Base-by-base conservation (phyloP, 1,284 basidiomycete species). In the Naganishia sp. region DNA sequence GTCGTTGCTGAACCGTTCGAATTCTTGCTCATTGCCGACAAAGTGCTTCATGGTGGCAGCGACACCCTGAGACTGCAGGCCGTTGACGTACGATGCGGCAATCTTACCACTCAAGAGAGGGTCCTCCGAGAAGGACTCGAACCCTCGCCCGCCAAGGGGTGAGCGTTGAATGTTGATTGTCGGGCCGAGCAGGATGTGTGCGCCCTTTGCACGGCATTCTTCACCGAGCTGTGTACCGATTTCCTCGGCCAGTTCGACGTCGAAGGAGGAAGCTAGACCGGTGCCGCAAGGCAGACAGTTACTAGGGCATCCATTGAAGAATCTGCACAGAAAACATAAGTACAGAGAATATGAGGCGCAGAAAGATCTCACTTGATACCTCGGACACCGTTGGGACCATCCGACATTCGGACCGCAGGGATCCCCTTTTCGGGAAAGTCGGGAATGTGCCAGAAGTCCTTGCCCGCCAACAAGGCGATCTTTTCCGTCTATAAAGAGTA, bases 91-190 rank as follows among this genome's bases (percentile, higher is more conserved):
- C 3, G 87, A 83, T 0, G 88, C 84, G 0, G 89, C 85, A 45
- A 90, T 82, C 69, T 83, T 81, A 23, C 90, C 90, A 23, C 87
- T 87, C 6, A 90, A 83, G 63, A 85, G 78, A 1, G 90, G 89
- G 73, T 92, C 90, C 75, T 92, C 90, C 0, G 89, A 88, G 80
- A 89, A 91, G 49, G 87, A 88, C 75, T 71, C 73, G 61, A 75
- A 73, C 5, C 74, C 88, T 67, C 89, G 81, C 55, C 89, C 89
- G 25, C 88, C 88, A 11, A 88, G 83, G 3, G 89, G 89, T 69
- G 82, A 86, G 25, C 90, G 83, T 75, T 90, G 89, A 55, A 89
- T 90, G 75, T 92, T 92, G 73, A 86, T 87, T 0, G 90, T 91
- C 0, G 90, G 90, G 0, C 86, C 90, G 28, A 91, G 84, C 2